Evolutionary conservation across 2,329 filamentous ascomycete species (phyloP), one percentile per base, ranked within the genome.

Genomic region (Fusarium longipes): DNA sequence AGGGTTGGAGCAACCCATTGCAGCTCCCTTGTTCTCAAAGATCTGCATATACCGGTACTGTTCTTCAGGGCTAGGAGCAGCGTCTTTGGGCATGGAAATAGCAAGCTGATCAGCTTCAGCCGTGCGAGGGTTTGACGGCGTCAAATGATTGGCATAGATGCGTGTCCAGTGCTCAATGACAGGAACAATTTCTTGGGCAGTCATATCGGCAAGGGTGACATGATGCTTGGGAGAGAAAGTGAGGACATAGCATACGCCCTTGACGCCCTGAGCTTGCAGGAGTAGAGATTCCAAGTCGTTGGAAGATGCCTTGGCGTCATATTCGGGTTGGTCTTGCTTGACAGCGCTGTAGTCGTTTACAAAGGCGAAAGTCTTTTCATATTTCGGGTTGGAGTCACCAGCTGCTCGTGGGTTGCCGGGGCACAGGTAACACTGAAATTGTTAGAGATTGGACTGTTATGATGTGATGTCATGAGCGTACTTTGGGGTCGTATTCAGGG

Each of bases 1-100:
- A 1, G 96, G 96, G 78, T 99, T 99, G 2, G 95, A 98, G 83
- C 96, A 99, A 50, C 96, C 96, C 96, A 99, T 99, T 12, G 95
- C 93, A 1, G 92, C 89, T 50, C 96, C 96, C 81, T 99, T 99
- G 83, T 99, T 99, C 82, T 99, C 96, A 67, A 99, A 99, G 68
- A 99, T 98, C 77, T 99, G 96, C 94, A 99, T 97, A 81, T 97
- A 98, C 53, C 91, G 88, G 73, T 97, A 93, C 79, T 97, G 93
- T 52, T 91, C 86, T 50, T 85, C 88, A 6, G 93, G 90, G 2
- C 72, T 42, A 8, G 79, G 79, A 11, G 77, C 75, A 14, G 74
- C 75, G 8, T 79, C 77, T 18, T 67, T 76, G 30, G 73, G 45
- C 76, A 83, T 72, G 3, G 78, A 76, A 9, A 85, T 75, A 7